Conservation (phyloP, 805 yeast species). For the Candida maesae region DNA sequence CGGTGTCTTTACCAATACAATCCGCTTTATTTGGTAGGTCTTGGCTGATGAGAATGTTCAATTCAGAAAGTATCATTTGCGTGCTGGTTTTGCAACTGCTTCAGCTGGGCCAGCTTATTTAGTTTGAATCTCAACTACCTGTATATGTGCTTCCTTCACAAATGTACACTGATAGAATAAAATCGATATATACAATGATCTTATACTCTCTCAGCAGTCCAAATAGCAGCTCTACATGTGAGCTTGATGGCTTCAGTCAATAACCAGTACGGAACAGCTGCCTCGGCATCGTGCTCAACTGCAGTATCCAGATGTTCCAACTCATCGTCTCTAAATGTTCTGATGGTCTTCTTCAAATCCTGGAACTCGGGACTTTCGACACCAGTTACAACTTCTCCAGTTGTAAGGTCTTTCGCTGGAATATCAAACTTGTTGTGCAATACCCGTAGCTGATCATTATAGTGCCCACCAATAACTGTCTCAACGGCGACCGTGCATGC, state of each 20-base stretch:
- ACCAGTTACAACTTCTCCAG: constrained; percentile 21
- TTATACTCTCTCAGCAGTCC: constrained; percentile 76
- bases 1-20: no score
- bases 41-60: no score
- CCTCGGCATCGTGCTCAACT: constrained; percentile 83
- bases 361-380: constrained; percentile 51
- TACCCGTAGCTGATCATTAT: constrained; percentile 82
- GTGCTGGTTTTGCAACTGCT: no score
- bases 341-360: constrained; percentile 57
- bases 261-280: constrained; percentile 87
- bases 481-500: constrained; percentile 99
- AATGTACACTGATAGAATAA: no score
- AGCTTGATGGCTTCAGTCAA: constrained; percentile 83
- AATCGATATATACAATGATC: neutral
- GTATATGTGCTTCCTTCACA: no score
- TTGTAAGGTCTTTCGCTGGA: constrained; percentile 30
- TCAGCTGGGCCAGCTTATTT: no score
- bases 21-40: no score
- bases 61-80: no score
- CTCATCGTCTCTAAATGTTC: constrained; percentile 87
- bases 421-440: constrained; percentile 63
- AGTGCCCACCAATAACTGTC: constrained; percentile 95
- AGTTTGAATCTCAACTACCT: no score
- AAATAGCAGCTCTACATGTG: constrained; percentile 84
- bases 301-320: constrained; percentile 95